A percentile compares a stretch with the other conserved stretches of the same genome.
phyloP scores from a whole-genome alignment of 2,329 filamentous ascomycete genomes.

The Penicillium sp. region DNA sequence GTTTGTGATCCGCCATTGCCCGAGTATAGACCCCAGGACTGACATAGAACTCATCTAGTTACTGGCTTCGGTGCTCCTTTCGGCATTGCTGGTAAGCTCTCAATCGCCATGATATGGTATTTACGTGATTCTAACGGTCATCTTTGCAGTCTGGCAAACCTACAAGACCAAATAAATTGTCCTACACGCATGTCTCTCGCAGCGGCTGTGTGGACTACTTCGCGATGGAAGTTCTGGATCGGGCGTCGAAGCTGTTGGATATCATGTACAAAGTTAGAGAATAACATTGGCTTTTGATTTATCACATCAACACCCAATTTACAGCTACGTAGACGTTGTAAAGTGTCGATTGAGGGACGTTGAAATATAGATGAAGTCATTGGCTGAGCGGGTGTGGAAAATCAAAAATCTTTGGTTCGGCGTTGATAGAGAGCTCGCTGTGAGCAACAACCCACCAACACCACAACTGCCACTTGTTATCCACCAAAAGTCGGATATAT shows the following conservation, averaged over 20 bases:
- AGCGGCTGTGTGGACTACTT: conserved; percentile 19
- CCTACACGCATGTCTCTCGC: conserved; percentile 16
- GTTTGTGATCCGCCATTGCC: conserved; percentile 45
- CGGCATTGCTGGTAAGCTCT: conserved; percentile 60
- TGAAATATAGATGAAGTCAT: conserved; percentile 46
- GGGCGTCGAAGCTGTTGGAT: conserved; percentile 27
- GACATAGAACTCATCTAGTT: conserved; percentile 44
- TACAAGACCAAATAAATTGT: conserved; percentile 56
- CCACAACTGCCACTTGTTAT: background rate
- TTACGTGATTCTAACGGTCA: conserved; percentile 23
- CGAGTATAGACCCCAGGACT: conserved; percentile 28
- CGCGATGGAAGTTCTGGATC: conserved; percentile 23
- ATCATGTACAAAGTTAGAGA: conserved; percentile 43
- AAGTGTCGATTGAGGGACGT: conserved; percentile 19
- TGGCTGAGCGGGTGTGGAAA: conserved; percentile 40
- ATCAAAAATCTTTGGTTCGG: conserved; percentile 39
- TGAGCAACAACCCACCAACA: conserved; percentile 13
- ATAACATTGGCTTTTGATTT: conserved; percentile 28
- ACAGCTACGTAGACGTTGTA: conserved; percentile 20
- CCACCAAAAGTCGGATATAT: background rate
- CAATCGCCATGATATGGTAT: background rate
- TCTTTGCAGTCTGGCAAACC: conserved; percentile 61
- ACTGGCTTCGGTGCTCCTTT: conserved; percentile 61
- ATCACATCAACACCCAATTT: conserved; percentile 7
- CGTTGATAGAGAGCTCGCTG: conserved; percentile 27